Evolutionary conservation across 345 rosid species (phyloP).

Genomic region (Murraya paniculata): DNA sequence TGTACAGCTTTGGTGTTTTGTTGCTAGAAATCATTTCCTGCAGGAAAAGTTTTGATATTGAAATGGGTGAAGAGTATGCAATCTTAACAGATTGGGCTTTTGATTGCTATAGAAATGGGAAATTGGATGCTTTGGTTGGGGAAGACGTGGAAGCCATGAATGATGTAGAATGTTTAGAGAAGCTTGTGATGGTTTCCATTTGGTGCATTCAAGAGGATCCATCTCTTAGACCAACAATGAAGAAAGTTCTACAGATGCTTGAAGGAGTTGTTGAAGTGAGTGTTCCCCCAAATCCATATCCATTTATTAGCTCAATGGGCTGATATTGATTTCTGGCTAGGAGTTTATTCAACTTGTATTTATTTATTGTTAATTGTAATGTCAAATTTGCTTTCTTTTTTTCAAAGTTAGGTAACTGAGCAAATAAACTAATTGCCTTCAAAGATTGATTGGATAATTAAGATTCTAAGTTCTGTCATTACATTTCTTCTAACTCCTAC

Average conservation of each 20-base stretch:
- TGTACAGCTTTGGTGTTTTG: slow-evolving; percentile 53
- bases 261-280: slow-evolving; percentile 44
- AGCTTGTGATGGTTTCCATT: slow-evolving; percentile 42
- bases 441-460: too few relatives aligned
- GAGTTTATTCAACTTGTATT: too few relatives aligned
- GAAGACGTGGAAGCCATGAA: slow-evolving; percentile 26
- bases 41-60: slow-evolving; percentile 34
- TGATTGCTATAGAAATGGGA: slow-evolving; percentile 36
- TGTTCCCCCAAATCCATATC: slow-evolving; percentile 32
- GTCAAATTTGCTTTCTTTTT: too few relatives aligned
- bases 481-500: too few relatives aligned
- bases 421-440: too few relatives aligned
- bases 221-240: slow-evolving; percentile 43
- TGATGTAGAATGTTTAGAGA: slow-evolving; percentile 20
- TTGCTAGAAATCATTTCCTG: slow-evolving; percentile 52
- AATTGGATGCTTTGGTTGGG: slow-evolving; percentile 26
- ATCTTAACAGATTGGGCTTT: slow-evolving; percentile 48
- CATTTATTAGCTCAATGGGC: neutral
- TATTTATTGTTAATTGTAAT: too few relatives aligned
- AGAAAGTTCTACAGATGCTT: slow-evolving; percentile 52
- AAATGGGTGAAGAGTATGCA: slow-evolving; percentile 22
- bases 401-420: too few relatives aligned
- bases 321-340: too few relatives aligned
- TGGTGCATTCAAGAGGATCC: slow-evolving; percentile 65
- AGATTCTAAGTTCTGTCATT: too few relatives aligned